Evolutionary conservation across 495 filamentous ascomycete genomes (phyloP).

Genomic region (Thermothielavioides terrestris): DNA sequence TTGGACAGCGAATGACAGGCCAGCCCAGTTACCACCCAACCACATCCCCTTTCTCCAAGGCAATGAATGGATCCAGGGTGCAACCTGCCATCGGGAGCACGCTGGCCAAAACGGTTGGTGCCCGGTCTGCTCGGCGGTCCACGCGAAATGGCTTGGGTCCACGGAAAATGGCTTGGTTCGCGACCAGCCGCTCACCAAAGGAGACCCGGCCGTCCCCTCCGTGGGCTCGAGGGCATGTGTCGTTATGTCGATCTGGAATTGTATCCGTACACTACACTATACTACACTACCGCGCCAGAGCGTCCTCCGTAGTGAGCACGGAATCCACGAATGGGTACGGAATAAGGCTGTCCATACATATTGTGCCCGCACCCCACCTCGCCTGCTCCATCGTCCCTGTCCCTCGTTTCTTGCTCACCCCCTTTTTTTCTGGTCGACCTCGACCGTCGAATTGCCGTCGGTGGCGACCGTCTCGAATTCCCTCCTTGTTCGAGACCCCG

Average conservation of each 20-base stretch:
- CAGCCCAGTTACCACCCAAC: conserved; percentile 1
- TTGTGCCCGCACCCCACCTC: conserved; percentile 10
- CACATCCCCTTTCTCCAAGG: conserved; percentile 7
- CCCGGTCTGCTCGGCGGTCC: background rate
- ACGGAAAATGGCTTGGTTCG: too few species aligned
- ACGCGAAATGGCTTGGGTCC: conserved; percentile 12
- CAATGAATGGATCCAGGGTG: conserved; percentile 11
- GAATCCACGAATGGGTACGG: too few species aligned
- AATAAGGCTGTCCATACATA: too few species aligned
- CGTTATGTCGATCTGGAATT: too few species aligned
- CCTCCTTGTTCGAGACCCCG: conserved; percentile 20
- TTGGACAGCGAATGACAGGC: conserved; percentile 10
- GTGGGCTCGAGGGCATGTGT: too few species aligned
- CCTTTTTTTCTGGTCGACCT: conserved; percentile 6
- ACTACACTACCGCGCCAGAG: background rate
- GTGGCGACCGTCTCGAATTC: conserved; percentile 14
- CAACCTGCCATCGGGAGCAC: background rate
- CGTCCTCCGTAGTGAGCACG: background rate
- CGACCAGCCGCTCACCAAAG: background rate
- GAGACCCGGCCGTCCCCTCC: too few species aligned
- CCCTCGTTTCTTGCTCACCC: background rate
- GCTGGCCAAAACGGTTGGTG: conserved; percentile 1
- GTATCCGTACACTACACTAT: too few species aligned
- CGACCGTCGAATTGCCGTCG: too few species aligned
- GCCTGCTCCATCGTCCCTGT: background rate